Percentiles rank a stretch among this genome's conserved stretches.
Evolutionary conservation across 352 stramenopile species (phyloP).

Genomic region (Phytopythium boreale): DNA sequence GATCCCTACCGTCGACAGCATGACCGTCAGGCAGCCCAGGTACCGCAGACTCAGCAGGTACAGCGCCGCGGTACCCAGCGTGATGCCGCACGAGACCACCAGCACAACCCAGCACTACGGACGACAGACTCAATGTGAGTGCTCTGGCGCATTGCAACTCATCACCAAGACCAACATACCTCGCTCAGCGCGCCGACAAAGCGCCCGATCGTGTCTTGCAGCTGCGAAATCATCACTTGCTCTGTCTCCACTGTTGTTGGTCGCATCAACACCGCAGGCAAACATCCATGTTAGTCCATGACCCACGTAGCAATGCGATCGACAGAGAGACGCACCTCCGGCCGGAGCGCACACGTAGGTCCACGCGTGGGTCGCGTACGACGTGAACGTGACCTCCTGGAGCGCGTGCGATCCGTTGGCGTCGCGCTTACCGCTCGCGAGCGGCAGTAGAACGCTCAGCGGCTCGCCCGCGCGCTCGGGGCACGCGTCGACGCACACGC

Average conservation of each 20-base stretch:
- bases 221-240: slow-evolving; percentile 54
- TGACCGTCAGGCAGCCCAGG: slow-evolving; percentile 68
- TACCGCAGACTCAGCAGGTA: slow-evolving; percentile 72
- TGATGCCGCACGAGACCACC: slow-evolving; percentile 57
- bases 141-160: not conserved
- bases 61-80: slow-evolving; percentile 46
- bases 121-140: slow-evolving; percentile 1
- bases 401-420: slow-evolving; percentile 32
- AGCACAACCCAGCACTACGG: slow-evolving; percentile 65
- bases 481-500: slow-evolving; percentile 66
- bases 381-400: slow-evolving; percentile 49
- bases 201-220: slow-evolving; percentile 68
- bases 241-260: slow-evolving; percentile 40
- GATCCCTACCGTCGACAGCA: slow-evolving; percentile 62
- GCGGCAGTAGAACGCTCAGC: slow-evolving; percentile 49
- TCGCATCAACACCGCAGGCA: not conserved
- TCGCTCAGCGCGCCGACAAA: slow-evolving; percentile 78
- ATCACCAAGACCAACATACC: no score
- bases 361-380: slow-evolving; percentile 64
- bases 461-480: slow-evolving; percentile 33
- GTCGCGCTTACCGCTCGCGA: slow-evolving; percentile 24
- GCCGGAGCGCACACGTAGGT: slow-evolving; percentile 65
- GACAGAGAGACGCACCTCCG: slow-evolving; percentile 28
- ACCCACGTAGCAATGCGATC: not conserved
- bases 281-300: not conserved